phyloP scores from a whole-genome alignment of 495 filamentous ascomycete genomes.

The Penicillium subrubescens region DNA sequence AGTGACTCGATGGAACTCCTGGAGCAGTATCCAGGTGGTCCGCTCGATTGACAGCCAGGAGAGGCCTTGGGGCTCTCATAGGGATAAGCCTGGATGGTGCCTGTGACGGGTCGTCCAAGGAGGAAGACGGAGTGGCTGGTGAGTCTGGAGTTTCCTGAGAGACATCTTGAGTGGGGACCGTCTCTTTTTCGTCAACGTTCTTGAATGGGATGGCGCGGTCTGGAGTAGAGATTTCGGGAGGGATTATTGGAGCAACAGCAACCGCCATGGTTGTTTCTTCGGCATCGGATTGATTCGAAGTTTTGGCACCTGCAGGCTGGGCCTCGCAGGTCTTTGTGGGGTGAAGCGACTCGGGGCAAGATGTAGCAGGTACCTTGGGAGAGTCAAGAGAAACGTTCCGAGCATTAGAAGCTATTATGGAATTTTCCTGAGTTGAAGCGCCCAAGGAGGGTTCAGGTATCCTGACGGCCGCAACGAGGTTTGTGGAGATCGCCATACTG shows the following conservation, averaged over 20 bases:
- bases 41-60: not conserved
- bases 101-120: not conserved
- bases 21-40: not conserved
- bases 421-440: not conserved
- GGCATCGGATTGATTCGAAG: not conserved
- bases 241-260: not conserved
- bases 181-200: not conserved
- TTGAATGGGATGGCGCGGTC: not conserved
- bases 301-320: not conserved
- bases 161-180: not conserved
- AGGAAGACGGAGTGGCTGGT: not conserved
- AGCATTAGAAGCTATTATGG: not conserved
- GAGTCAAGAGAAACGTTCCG: not conserved
- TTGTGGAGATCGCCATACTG: not conserved
- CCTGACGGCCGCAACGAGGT: not conserved
- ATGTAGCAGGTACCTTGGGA: not conserved
- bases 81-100: not conserved
- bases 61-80: not conserved
- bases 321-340: not conserved
- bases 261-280: not conserved
- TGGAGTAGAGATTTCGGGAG: not conserved
- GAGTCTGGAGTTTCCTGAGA: not conserved
- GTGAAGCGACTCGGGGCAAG: not conserved
- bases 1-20: not conserved
- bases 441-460: not conserved